phyloP scores from a whole-genome alignment of 805 yeast genomes.

The Middelhovenomyces tepae region DNA sequence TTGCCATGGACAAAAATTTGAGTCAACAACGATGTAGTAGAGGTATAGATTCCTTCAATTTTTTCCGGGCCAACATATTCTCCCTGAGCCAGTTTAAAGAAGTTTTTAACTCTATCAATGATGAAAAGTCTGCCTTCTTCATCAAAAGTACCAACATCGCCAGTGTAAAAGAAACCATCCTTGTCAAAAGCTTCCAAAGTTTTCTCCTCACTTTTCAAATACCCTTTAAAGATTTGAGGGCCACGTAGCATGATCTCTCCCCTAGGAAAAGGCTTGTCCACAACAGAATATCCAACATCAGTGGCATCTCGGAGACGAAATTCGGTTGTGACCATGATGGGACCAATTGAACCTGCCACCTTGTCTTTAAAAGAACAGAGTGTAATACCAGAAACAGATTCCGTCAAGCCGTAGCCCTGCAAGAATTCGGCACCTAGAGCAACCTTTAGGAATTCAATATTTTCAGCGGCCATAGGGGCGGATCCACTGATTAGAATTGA shows the following conservation, averaged over 20 bases:
- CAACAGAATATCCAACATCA: constrained; percentile 44
- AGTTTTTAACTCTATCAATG: constrained; percentile 70
- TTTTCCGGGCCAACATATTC: constrained; percentile 71
- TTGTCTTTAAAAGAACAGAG: constrained; percentile 35
- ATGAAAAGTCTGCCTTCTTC: constrained; percentile 46
- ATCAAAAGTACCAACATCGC: constrained; percentile 53
- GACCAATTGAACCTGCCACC: constrained; percentile 50
- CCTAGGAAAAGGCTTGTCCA: constrained; percentile 34
- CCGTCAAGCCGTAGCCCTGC: constrained; percentile 76
- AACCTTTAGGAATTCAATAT: constrained; percentile 54
- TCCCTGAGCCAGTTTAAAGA: constrained; percentile 60
- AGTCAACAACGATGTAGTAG: constrained; percentile 40
- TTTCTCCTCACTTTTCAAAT: constrained; percentile 48
- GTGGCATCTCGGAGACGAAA: constrained; percentile 56
- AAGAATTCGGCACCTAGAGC: constrained; percentile 44
- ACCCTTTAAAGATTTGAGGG: constrained; percentile 48
- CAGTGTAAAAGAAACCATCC: constrained; percentile 60
- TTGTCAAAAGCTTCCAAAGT: constrained; percentile 44
- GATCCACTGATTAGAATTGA: constrained; percentile 45
- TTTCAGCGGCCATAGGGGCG: constrained; percentile 60
- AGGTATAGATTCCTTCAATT: constrained; percentile 55
- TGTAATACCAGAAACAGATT: constrained; percentile 58
- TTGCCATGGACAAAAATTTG: constrained; percentile 62
- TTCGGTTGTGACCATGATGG: constrained; percentile 47
- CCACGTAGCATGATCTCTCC: constrained; percentile 63